A percentile compares a stretch with the other conserved stretches of the same genome.
These are phyloP conservation scores for Fraxinus excelsior DNA, from an alignment of 257 asterid genomes.

Conservation along the genomic window DNA sequence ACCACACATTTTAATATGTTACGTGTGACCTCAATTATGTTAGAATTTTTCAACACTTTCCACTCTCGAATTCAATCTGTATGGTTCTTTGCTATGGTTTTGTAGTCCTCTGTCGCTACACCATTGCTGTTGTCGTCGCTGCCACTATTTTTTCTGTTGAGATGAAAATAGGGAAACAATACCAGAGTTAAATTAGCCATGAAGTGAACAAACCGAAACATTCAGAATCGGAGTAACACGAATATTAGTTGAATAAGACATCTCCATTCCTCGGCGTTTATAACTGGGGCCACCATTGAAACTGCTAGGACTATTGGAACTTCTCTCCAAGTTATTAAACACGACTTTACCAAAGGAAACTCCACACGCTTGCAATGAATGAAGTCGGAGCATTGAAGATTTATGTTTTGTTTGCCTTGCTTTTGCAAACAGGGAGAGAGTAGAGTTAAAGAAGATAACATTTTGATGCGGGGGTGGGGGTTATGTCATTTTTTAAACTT, in stretches of 20 bases:
- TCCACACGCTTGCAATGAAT: slow-evolving; percentile 31
- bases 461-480: too few relatives aligned
- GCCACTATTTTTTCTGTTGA: slow-evolving; percentile 40
- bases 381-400: too few relatives aligned
- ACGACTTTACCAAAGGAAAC: slow-evolving; percentile 82
- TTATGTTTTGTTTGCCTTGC: too few relatives aligned
- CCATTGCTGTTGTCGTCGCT: not conserved
- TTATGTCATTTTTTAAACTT: too few relatives aligned
- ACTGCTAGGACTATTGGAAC: slow-evolving; percentile 83
- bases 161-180: slow-evolving; percentile 62
- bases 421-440: too few relatives aligned
- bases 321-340: slow-evolving; percentile 74
- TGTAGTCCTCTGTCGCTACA: slow-evolving; percentile 40
- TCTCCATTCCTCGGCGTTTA: slow-evolving; percentile 81
- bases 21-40: too few relatives aligned
- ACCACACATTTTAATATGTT: too few relatives aligned
- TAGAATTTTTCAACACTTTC: too few relatives aligned
- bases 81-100: slow-evolving; percentile 47
- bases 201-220: slow-evolving; percentile 82
- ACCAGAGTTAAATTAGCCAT: slow-evolving; percentile 73
- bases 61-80: slow-evolving; percentile 51
- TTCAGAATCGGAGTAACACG: slow-evolving; percentile 90
- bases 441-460: too few relatives aligned
- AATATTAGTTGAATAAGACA: slow-evolving; percentile 86
- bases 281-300: slow-evolving; percentile 76